Base-by-base conservation (phyloP, 345 rosid species). In the Syzygium aqueum region DNA sequence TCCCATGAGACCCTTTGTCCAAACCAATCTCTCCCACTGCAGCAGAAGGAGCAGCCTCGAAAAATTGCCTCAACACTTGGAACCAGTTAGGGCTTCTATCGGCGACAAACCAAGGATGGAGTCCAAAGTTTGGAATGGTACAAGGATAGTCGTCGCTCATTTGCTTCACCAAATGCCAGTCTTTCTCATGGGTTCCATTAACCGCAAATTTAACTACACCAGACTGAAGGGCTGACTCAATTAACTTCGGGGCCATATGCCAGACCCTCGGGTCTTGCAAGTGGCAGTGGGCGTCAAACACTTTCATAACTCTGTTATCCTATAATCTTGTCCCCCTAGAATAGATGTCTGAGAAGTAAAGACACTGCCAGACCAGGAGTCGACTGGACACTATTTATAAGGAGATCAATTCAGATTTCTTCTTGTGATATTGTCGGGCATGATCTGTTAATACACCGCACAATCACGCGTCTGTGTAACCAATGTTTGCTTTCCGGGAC, bases 11-110 rank as follows among this genome's bases (percentile, higher is more conserved):
- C 63, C 99, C 99, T 92, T 95, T 97, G 91, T 97, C 99, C 87
- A 96, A 90, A 86, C 99, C 99, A 92, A 96, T 94, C 98, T 97
- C 99, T 91, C 99, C 99, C 90, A 97, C 92, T 59, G 99, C 98
- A 90, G 99, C 99, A 88, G 92, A 73, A 85, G 99, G 99, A 88
- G 93, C 93, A 85, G 91, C 86, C 73, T 93, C 93, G 88, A 97
- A 92, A 50, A 91, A 90, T 33, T 94, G 93, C 93, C 94, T 95
- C 56, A 97, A 93, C 22, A 92, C 89, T 86, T 85, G 89, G 87
- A 95, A 93, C 99, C 99, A 97, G 22, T 88, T 90, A 51, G 96
- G 95, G 93, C 92, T 93, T 90, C 99, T 94, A 87, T 94, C 96
- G 43, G 89, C 84, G 84, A 96, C 90, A 86, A 94, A 96, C 99